phyloP scores from a whole-genome alignment of 2,329 filamentous ascomycete genomes.

The Volutella citrinella region DNA sequence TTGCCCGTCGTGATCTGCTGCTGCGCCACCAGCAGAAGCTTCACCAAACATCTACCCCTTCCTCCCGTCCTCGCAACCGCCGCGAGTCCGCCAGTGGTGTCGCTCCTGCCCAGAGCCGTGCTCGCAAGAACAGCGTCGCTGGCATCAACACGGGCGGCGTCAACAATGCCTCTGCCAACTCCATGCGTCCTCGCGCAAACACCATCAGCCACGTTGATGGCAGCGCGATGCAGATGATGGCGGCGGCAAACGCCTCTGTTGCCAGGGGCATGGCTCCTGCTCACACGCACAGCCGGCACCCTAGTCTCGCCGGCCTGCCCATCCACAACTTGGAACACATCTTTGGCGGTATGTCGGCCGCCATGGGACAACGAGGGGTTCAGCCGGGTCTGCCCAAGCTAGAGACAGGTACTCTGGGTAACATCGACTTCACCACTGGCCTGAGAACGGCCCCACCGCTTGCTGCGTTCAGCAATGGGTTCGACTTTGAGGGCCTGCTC shows the following conservation, averaged over 20 bases:
- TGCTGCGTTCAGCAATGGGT: slow-evolving; percentile 58
- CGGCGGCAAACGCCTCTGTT: slow-evolving; percentile 54
- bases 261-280: slow-evolving; percentile 46
- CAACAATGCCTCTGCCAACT: slow-evolving; percentile 45
- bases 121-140: slow-evolving; percentile 89
- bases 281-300: slow-evolving; percentile 70
- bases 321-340: slow-evolving; percentile 58
- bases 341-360: slow-evolving; percentile 70
- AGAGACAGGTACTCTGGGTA: slow-evolving; percentile 70
- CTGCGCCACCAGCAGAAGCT: slow-evolving; percentile 97
- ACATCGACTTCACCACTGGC: slow-evolving; percentile 62
- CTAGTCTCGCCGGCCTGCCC: slow-evolving; percentile 68
- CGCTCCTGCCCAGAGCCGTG: slow-evolving; percentile 64
- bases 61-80: slow-evolving; percentile 80
- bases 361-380: slow-evolving; percentile 64
- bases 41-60: slow-evolving; percentile 87
- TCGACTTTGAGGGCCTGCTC: slow-evolving; percentile 49
- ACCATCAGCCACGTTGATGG: slow-evolving; percentile 93
- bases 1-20: slow-evolving; percentile 87
- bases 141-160: slow-evolving; percentile 46
- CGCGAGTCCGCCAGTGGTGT: slow-evolving; percentile 83
- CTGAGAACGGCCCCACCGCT: slow-evolving; percentile 74
- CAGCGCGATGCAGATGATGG: slow-evolving; percentile 69
- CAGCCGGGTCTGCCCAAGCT: slow-evolving; percentile 74
- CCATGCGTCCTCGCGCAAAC: slow-evolving; percentile 86